phyloP scores from a whole-genome alignment of 2,329 filamentous ascomycete species.

The Zopfia rhizophila region DNA sequence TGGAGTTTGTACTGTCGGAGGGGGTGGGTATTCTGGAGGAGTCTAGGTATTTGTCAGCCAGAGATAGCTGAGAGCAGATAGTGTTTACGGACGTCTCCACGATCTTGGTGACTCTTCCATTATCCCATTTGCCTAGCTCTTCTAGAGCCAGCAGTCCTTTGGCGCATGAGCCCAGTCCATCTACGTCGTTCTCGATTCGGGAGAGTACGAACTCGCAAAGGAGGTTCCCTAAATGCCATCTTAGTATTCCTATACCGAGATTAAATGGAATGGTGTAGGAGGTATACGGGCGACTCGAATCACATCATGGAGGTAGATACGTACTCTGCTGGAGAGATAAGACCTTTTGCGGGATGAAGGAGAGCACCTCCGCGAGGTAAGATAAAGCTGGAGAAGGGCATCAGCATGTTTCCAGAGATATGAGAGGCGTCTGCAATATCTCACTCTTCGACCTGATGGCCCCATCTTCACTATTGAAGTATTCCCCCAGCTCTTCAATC shows the following conservation, averaged over 20 bases:
- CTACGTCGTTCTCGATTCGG: constrained; percentile 67
- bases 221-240: constrained; percentile 58
- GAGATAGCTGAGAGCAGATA: neutral
- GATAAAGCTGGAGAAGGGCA: constrained; percentile 54
- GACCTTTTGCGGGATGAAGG: constrained; percentile 62
- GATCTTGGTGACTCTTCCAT: constrained; percentile 64
- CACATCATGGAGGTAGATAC: no score
- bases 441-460: constrained; percentile 68
- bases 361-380: constrained; percentile 63
- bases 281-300: no score
- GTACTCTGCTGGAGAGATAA: constrained; percentile 68
- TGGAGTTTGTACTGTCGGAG: constrained; percentile 71
- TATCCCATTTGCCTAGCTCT: constrained; percentile 68
- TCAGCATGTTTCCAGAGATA: constrained; percentile 24
- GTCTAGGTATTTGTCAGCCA: constrained; percentile 16
- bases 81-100: constrained; percentile 61
- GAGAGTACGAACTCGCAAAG: constrained; percentile 73
- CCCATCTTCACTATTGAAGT: constrained; percentile 73
- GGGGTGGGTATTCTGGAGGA: constrained; percentile 65
- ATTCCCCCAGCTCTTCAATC: constrained; percentile 72
- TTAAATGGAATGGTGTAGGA: no score
- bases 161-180: constrained; percentile 66
- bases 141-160: constrained; percentile 69
- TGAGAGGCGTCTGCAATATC: constrained; percentile 34
- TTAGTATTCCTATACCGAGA: no score